phyloP scores from a whole-genome alignment of 2,329 filamentous ascomycete genomes.

The Triangularia setosa region DNA sequence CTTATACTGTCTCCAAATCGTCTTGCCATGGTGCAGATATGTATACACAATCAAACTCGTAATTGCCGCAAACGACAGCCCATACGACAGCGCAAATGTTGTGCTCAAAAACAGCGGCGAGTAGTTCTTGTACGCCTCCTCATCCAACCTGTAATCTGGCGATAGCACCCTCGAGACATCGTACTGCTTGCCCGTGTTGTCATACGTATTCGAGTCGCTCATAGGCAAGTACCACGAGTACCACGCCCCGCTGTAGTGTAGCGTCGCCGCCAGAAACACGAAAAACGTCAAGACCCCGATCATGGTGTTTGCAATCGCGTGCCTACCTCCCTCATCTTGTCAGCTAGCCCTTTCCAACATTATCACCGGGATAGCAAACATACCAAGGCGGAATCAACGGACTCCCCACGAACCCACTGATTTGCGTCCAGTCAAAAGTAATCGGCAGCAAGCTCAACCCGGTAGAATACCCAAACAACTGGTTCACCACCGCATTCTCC shows the following conservation, averaged over 20 bases:
- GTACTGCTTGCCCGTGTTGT: slow-evolving; percentile 63
- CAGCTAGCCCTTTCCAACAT: background rate
- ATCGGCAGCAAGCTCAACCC: slow-evolving; percentile 67
- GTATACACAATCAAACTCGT: slow-evolving; percentile 66
- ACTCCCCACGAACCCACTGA: slow-evolving; percentile 64
- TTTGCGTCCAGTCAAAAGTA: slow-evolving; percentile 74
- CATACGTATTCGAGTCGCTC: slow-evolving; percentile 66
- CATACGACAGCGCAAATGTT: slow-evolving; percentile 67
- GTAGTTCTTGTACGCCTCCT: slow-evolving; percentile 61
- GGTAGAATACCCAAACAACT: slow-evolving; percentile 66
- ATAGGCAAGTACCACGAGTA: slow-evolving; percentile 64
- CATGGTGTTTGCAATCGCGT: slow-evolving; percentile 69
- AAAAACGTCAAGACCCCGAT: slow-evolving; percentile 65
- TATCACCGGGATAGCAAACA: slow-evolving; percentile 17
- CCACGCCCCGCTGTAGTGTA: slow-evolving; percentile 66
- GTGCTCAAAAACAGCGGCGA: slow-evolving; percentile 68
- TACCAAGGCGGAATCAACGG: slow-evolving; percentile 67
- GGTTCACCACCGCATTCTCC: slow-evolving; percentile 64
- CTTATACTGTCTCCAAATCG: slow-evolving; percentile 61
- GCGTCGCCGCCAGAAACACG: slow-evolving; percentile 52
- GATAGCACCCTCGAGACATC: slow-evolving; percentile 62
- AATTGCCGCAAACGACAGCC: slow-evolving; percentile 68
- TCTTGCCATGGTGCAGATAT: slow-evolving; percentile 61
- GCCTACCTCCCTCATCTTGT: slow-evolving; percentile 37
- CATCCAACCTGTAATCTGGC: slow-evolving; percentile 57